Conservation (phyloP, 805 yeast genomes). For the Priceomyces fermenticarens region DNA sequence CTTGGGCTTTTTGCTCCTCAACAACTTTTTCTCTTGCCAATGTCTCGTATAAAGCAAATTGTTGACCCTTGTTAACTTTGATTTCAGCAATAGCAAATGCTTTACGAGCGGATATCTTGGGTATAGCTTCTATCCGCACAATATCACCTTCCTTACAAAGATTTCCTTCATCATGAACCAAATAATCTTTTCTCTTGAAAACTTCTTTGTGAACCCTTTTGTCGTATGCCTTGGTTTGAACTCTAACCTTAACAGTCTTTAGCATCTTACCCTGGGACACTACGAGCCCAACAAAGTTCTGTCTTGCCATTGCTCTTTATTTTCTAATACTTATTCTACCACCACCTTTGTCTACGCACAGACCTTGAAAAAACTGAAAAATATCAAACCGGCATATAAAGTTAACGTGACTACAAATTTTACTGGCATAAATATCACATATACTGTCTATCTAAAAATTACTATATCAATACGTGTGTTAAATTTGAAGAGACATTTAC, state of each 20-base stretch:
- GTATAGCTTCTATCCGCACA: constrained; percentile 86
- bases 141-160: constrained; percentile 93
- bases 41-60: constrained; percentile 74
- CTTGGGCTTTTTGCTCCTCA: constrained; percentile 60
- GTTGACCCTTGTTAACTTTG: constrained; percentile 84
- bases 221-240: constrained; percentile 73
- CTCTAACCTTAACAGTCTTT: constrained; percentile 92
- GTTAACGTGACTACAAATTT: too few relatives aligned
- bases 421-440: too few relatives aligned
- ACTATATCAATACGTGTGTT: too few relatives aligned
- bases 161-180: constrained; percentile 92
- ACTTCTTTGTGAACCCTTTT: constrained; percentile 70
- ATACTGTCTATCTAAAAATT: too few relatives aligned
- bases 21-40: constrained; percentile 68
- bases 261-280: constrained; percentile 95
- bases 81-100: constrained; percentile 91
- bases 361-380: not conserved
- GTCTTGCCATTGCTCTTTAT: constrained; percentile 67
- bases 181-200: constrained; percentile 72
- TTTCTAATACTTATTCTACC: not conserved
- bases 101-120: constrained; percentile 80
- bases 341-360: not conserved
- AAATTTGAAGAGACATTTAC: too few relatives aligned
- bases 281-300: constrained; percentile 87
- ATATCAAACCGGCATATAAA: not conserved